A percentile compares a stretch with the other conserved stretches of the same genome.
These are phyloP conservation scores for Croton setiger DNA, from an alignment of 441 rosid species.

Conservation along the genomic window DNA sequence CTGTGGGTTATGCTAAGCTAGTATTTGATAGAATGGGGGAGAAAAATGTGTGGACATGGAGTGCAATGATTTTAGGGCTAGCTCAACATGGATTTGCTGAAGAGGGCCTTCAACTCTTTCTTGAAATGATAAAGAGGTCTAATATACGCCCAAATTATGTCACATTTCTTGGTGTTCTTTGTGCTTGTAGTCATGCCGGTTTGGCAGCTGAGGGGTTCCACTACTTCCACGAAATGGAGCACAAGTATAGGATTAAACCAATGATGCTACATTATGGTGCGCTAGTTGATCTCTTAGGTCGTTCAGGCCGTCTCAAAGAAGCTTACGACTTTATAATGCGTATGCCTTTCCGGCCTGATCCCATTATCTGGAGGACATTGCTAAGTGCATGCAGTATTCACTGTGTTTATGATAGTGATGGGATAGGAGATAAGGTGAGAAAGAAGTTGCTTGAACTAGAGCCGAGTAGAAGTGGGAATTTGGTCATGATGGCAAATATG, in stretches of 20 bases:
- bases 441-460: constrained; percentile 63
- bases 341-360: constrained; percentile 54
- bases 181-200: constrained; percentile 77
- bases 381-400: constrained; percentile 60
- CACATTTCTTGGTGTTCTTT: constrained; percentile 82
- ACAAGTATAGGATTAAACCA: constrained; percentile 56
- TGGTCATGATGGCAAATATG: constrained; percentile 68
- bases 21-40: constrained; percentile 51
- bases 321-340: constrained; percentile 47
- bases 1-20: constrained; percentile 40
- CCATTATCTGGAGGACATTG: constrained; percentile 67
- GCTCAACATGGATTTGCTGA: constrained; percentile 72
- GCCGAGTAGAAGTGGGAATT: constrained; percentile 66
- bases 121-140: constrained; percentile 40
- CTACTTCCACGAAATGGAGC: constrained; percentile 65
- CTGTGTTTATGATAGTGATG: constrained; percentile 33
- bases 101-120: constrained; percentile 54
- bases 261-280: constrained; percentile 65
- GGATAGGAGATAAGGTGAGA: constrained; percentile 46
- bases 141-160: constrained; percentile 61
- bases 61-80: constrained; percentile 83
- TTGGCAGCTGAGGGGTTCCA: constrained; percentile 65
- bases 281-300: constrained; percentile 64
- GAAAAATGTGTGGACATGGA: constrained; percentile 86
- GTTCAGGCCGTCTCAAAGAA: constrained; percentile 59